Evolutionary conservation across 345 rosid genomes (phyloP), one percentile per base, ranked within the genome.

Genomic region (Salix udensis): DNA sequence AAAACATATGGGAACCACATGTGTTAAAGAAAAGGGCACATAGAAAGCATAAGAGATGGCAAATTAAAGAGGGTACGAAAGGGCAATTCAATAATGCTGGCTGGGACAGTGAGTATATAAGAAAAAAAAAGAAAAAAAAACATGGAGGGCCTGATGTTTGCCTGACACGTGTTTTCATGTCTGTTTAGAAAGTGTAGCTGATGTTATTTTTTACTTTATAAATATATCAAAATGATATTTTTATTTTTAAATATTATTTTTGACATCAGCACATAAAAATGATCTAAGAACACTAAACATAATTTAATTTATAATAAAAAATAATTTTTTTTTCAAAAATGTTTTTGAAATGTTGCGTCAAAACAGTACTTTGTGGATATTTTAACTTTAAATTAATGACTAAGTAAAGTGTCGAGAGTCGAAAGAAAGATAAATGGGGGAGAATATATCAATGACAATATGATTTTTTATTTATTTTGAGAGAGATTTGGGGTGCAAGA

Each of bases 321-420:
- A 30, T 3, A 31, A 4, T 31, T 2, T 31, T 31, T 31, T 31
- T 31, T 31, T 31, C 4, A 31, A 31, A 31, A 31, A 31, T 0
- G 0, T 0, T 31, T 31, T 4, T 31, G 5, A 31, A 31, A 31
- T 31, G 5, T 4, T 4, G 5, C 2, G 5, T 31, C 34, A 31
- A 31, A 31, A 31, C 34, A 31, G 34, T 31, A 31, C 61, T 9
- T 31, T 50, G 34, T 65, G 67, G 71, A 36, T 37, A 8, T 28
- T 71, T 70, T 37, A 80, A 71, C 79, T 80, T 68, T 74, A 6
- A 71, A 52, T 72, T 70, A 71, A 80, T 80, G 53, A 75, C 76
- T 75, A 53, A 23, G 79, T 60, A 71, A 80, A 71, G 77, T 64
- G 68, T 65, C 34, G 40, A 52, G 71, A 67, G 79, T 67, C 79